Base-by-base conservation (phyloP, 495 filamentous ascomycete genomes). In the Hapsidospora chrysogenum region DNA sequence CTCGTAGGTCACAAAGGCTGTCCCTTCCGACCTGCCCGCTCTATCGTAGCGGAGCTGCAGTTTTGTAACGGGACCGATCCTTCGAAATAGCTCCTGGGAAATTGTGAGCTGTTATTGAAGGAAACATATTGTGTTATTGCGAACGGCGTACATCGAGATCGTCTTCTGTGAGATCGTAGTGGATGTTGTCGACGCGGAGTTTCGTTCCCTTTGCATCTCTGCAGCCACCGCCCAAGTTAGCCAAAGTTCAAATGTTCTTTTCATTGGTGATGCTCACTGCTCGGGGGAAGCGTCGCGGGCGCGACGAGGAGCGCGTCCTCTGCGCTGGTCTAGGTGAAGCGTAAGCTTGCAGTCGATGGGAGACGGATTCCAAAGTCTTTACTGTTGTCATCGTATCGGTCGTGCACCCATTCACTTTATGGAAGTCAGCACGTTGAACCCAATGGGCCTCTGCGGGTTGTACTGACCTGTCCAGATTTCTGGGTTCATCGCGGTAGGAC, bases 371-470 rank as follows among this genome's bases (percentile, higher is more conserved):
- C 11, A 15, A 3, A 21, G 8, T 29, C 32, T 51, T 36, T 58
- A 63, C 64, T 51, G 41, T 54, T 51, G 33, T 82, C 81, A 48
- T 86, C 80, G 46, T 70, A 92, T 49, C 74, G 79, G 57, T 92
- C 84, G 50, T 92, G 84, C 41, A 87, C 78, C 85, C 85, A 92
- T 52, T 93, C 84, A 41, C 81, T 92, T 43, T 26, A n/a, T 26
- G 6, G 6, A 26, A 26, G 33, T 52, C 41, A 52, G 40, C 18
- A 35, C 4, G 9, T 31, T 11, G 16, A n/a, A n/a, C n/a, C n/a
- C n/a, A n/a, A n/a, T n/a, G n/a, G 16, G 8, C 34, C 25, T 21
- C 17, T 35, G 34, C 14, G 6, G 29, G n/a, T n/a, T n/a, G n/a
- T n/a, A 53, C 57, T 17, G 55, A 77, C 72, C 60, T 53, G 49